Evolutionary conservation across 306 rosid species (phyloP).

Genomic region (Gastrolobium bilobum): DNA sequence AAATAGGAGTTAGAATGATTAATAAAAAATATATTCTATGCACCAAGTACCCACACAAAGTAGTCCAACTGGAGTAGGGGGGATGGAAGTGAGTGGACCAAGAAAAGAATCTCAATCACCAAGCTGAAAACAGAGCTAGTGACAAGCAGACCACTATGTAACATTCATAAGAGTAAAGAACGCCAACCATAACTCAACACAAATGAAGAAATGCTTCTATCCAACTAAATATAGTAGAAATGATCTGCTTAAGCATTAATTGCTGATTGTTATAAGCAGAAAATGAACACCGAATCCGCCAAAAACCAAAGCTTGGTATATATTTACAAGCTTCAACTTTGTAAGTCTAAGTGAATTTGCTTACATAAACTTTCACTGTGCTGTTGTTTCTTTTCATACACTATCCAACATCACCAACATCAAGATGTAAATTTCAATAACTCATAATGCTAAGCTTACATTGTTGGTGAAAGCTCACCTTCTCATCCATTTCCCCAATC

Average conservation of each 20-base stretch:
- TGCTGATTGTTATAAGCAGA: neutral
- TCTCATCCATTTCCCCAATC: conserved; percentile 70
- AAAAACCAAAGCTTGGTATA: neutral
- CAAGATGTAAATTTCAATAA: conserved; percentile 19
- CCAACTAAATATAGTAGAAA: conserved; percentile 30
- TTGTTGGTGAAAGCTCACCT: conserved; percentile 60
- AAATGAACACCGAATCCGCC: neutral
- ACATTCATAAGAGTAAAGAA: neutral
- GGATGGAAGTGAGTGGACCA: neutral
- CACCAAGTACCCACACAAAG: neutral
- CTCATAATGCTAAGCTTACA: conserved; percentile 8
- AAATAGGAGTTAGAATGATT: conserved; percentile 6
- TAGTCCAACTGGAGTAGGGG: neutral
- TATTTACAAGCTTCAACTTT: neutral
- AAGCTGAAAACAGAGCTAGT: neutral
- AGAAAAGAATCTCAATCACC: conserved; percentile 11
- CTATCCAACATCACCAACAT: conserved; percentile 16
- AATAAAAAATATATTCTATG: neutral
- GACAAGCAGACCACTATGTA: neutral
- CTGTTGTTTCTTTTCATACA: conserved; percentile 7
- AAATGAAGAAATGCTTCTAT: neutral
- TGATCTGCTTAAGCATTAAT: conserved; percentile 18
- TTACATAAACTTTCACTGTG: neutral
- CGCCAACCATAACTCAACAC: neutral
- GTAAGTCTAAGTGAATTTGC: neutral